Conservation (phyloP, 306 rosid species). For the Vachellia pachyceras region DNA sequence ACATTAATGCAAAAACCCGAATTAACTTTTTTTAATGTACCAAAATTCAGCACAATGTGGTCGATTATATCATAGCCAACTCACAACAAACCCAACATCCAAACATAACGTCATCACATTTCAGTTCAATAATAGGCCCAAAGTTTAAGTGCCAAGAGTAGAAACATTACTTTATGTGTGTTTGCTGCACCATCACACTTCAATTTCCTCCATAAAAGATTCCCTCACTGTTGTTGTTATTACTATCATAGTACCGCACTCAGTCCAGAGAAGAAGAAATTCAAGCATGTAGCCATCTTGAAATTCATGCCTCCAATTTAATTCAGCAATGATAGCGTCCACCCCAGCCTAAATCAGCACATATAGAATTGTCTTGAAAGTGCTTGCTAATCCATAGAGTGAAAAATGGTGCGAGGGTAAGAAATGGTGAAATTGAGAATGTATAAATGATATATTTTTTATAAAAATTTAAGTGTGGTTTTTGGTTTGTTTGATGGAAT, state of each 20-base stretch:
- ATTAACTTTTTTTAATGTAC: background rate
- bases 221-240: background rate
- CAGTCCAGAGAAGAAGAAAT: background rate
- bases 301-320: background rate
- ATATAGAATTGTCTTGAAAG: background rate
- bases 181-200: background rate
- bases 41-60: background rate
- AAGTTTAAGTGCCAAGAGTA: background rate
- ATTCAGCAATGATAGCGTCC: background rate
- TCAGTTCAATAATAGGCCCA: background rate
- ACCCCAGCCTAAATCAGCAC: background rate
- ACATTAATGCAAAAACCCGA: background rate
- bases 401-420: background rate
- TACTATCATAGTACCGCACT: background rate
- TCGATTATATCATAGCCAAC: background rate
- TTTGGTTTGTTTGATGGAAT: too few relatives aligned
- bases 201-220: background rate
- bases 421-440: background rate
- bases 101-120: background rate
- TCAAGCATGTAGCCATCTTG: background rate
- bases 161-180: background rate
- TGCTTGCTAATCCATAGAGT: background rate
- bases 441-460: too few relatives aligned
- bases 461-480: too few relatives aligned
- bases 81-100: background rate